These are phyloP conservation scores for Fusarium oxysporum DNA, from an alignment of 2,329 filamentous ascomycete species.

Conservation along the genomic window DNA sequence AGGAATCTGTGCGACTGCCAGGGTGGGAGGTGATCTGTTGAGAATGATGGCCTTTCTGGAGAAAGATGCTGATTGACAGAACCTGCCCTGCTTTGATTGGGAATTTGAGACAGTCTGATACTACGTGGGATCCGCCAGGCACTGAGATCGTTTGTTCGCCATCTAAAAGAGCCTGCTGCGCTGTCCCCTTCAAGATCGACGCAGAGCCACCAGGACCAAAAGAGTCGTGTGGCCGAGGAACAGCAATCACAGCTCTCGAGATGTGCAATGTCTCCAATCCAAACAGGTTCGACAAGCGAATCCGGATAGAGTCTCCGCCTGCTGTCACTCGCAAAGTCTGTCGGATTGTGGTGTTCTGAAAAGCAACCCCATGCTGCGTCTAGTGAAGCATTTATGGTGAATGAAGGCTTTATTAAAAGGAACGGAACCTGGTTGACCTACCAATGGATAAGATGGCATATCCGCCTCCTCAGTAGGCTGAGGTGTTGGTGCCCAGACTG, in stretches of 20 bases:
- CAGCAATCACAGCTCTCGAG: not conserved
- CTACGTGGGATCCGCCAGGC: not conserved
- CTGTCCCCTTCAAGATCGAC: not conserved
- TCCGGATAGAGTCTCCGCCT: not conserved
- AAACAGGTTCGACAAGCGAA: not conserved
- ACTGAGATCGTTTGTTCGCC: not conserved
- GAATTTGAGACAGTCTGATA: not conserved
- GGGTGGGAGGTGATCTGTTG: not conserved
- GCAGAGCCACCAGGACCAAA: not conserved
- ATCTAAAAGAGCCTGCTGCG: not conserved
- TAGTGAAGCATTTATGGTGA: not conserved
- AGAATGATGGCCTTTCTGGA: not conserved
- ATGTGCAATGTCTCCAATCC: not conserved
- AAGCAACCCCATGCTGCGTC: not conserved
- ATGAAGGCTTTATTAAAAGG: not conserved
- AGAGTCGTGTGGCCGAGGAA: not conserved
- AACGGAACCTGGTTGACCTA: not conserved
- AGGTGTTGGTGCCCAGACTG: not conserved
- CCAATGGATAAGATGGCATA: not conserved
- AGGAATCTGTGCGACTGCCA: not conserved
- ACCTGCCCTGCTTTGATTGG: not conserved
- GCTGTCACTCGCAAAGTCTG: not conserved
- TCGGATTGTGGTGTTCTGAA: not conserved
- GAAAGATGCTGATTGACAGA: not conserved
- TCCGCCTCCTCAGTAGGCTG: not conserved